Evolutionary conservation across 2,329 filamentous ascomycete species (phyloP), one percentile per base, ranked within the genome.

Genomic region (Neofusicoccum umdonicola): DNA sequence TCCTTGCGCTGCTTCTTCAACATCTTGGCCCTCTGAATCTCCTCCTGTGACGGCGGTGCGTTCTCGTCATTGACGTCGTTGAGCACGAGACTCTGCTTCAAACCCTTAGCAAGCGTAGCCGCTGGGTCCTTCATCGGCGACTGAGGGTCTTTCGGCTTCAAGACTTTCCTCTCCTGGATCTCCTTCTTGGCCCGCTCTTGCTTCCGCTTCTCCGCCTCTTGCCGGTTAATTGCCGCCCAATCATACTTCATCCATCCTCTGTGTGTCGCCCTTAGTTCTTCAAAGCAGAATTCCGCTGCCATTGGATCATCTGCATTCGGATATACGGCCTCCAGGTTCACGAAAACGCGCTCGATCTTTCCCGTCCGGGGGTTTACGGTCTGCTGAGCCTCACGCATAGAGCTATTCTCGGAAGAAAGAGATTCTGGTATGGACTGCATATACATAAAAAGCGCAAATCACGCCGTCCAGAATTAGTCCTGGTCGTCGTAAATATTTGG

Each of bases 281-380:
- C 95, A 73, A 98, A 96, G 72, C 91, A 94, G 67, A 91, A 84
- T 77, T 97, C 94, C 37, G 87, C 87, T 3, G 86, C 87, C 63
- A 74, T 73, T 1, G 87, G 84, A 66, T 90, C 85, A 51, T 89
- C 85, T 22, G 87, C 86, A 44, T 89, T 89, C 8, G 93, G 93
- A 72, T 98, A 98, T 39, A 98, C 85, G 37, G 88, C 87, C 74
- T 93, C 88, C 60, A 98, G 83, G 72, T 96, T 88, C 74, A 96
- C 93, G 79, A 91, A 94, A 35, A 97, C 90, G 68, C 90, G 88
- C 77, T 98, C 94, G 72, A 87, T 87, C 79, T 90, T 92, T 65
- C 93, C 93, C 62, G 87, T 96, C 76, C 88, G 87, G 44, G 91
- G 88, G 73, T 98, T 96, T 70, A 92, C 80, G 66, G 90, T 90